Conservation (phyloP, 1,284 basidiomycete genomes). For the Ganoderma resinaceum region DNA sequence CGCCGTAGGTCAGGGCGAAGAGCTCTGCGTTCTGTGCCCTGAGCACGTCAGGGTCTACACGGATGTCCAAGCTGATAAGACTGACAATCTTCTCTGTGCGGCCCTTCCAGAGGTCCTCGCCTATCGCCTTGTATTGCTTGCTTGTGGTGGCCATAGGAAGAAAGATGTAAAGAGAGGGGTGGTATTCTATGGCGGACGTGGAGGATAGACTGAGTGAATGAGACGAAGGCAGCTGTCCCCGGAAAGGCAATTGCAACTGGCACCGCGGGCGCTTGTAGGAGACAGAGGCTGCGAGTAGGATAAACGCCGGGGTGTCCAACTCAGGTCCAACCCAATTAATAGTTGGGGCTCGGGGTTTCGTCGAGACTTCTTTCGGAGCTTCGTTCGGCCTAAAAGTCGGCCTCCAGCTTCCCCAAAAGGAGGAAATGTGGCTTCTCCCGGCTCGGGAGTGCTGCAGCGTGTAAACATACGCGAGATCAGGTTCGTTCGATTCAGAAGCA, state of each 20-base stretch:
- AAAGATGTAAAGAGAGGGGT: neutral
- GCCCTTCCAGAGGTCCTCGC: slow-evolving; percentile 92
- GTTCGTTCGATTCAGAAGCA: slow-evolving; percentile 6
- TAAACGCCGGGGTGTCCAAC: neutral
- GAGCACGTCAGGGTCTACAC: slow-evolving; percentile 33
- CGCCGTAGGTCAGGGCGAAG: slow-evolving; percentile 97
- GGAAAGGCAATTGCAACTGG: neutral
- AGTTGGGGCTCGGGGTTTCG: neutral
- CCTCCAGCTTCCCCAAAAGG: slow-evolving; percentile 6
- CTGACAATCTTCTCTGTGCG: slow-evolving; percentile 90
- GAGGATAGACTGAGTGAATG: neutral
- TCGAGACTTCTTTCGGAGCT: neutral
- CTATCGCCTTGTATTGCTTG: slow-evolving; percentile 84
- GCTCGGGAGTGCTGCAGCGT: neutral
- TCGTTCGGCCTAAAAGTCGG: neutral
- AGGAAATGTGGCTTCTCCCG: slow-evolving; percentile 3
- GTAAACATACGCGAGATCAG: neutral
- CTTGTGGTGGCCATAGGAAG: slow-evolving; percentile 68
- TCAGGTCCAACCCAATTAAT: too few relatives aligned
- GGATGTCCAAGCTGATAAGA: slow-evolving; percentile 17
- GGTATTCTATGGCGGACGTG: neutral
- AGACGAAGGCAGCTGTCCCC: neutral
- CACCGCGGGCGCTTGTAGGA: neutral
- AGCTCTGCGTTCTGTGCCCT: slow-evolving; percentile 88
- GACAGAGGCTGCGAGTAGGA: neutral